Conservation (phyloP, 2,329 filamentous ascomycete species). For the Aspergillus ustus region DNA sequence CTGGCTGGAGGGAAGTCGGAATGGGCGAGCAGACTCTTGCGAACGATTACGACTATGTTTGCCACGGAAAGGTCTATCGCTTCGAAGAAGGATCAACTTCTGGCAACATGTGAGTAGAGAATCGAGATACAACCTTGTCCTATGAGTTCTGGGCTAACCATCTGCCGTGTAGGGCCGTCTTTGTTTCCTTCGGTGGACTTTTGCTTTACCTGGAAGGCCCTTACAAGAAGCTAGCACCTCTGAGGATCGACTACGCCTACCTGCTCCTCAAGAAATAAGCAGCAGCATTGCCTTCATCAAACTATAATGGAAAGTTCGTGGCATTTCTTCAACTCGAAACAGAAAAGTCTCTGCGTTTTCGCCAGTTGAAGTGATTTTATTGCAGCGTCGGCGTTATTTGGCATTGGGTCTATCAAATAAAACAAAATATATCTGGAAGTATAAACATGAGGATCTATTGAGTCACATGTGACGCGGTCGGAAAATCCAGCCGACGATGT, state of each 20-base stretch:
- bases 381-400: conserved; percentile 50
- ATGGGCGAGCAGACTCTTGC: conserved; percentile 62
- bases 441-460: conserved; percentile 11
- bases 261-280: conserved; percentile 86
- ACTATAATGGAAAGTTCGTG: neutral
- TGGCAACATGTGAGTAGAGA: conserved; percentile 76
- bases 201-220: conserved; percentile 90
- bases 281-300: conserved; percentile 5
- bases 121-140: neutral
- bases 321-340: conserved; percentile 2
- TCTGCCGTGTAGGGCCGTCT: conserved; percentile 73
- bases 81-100: conserved; percentile 64
- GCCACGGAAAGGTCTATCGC: conserved; percentile 57
- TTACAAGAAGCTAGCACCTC: conserved; percentile 89
- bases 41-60: conserved; percentile 57
- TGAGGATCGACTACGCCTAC: conserved; percentile 93
- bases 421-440: conserved; percentile 29
- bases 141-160: conserved; percentile 12
- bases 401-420: conserved; percentile 42
- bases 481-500: conserved; percentile 81
- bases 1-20: conserved; percentile 75
- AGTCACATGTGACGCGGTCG: conserved; percentile 56
- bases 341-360: conserved; percentile 31
- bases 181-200: conserved; percentile 90
- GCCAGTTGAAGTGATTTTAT: conserved; percentile 33